Base-by-base conservation (phyloP, 2,329 filamentous ascomycete species). In the Elsinoe perseae region DNA sequence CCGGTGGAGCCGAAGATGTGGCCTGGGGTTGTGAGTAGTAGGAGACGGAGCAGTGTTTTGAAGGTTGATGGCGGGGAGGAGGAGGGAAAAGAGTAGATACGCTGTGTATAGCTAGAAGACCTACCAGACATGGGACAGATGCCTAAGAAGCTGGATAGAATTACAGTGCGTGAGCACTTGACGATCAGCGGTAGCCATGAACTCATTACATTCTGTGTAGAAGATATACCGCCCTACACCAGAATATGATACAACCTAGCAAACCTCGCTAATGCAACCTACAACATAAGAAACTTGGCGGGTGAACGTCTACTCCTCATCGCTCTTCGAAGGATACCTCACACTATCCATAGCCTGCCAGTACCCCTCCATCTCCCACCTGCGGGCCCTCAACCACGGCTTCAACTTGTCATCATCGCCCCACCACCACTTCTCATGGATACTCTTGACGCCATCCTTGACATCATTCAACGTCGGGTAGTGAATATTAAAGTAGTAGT, bases 1-100 rank as follows among this genome's bases (percentile, higher is more conserved):
- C 53, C 53, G 4, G 53, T 56, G 14, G 85, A 89, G 67, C 86
- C 85, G 9, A 79, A 77, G 60, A 82, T 89, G 60, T 87, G 89
- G 61, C 87, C 87, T 0, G 86, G 86, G 0, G 78, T 90, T 28
- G 78, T 89, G 9, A 74, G 72, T 53, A 70, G 73, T 18, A 67
- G 70, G 32, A 65, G 73, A 18, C 66, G 71, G 40, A 68, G 68
- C 46, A 66, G 64, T 56, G 55, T 60, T 42, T 55, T 54, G 20
- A 57, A 42, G 34, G 18, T 18, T 14, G 48, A 52, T 36, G 48
- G 28, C 14, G 32, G 32, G 7, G 48, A 52, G 30, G 28, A 34
- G 18, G 25, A 14, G 30, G 27, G 27, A 30, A 16, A 28, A 30
- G 48, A 23, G 23, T 18, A 30, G 25, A 50, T 27, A 38, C 34